phyloP scores from a whole-genome alignment of 2,329 filamentous ascomycete species.

The Atkinsonella texensis region DNA sequence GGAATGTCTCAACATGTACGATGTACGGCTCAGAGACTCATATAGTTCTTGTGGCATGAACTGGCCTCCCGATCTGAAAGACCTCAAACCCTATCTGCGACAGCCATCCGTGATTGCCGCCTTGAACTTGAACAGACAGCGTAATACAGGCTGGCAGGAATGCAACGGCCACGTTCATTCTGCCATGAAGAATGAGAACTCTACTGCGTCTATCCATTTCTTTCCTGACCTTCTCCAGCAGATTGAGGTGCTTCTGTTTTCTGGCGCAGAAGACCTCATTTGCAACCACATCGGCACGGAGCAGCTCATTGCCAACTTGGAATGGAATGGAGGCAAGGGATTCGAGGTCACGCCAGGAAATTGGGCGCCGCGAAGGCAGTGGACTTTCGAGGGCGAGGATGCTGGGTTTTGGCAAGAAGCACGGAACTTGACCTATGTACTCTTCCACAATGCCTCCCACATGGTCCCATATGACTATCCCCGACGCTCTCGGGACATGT shows the following conservation, averaged over 20 bases:
- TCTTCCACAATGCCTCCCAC: slow-evolving; percentile 91
- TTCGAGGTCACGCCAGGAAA: slow-evolving; percentile 81
- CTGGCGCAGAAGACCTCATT: slow-evolving; percentile 85
- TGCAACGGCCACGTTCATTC: slow-evolving; percentile 69
- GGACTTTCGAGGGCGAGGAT: slow-evolving; percentile 80
- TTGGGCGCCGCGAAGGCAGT: slow-evolving; percentile 83
- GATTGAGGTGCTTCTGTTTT: slow-evolving; percentile 76
- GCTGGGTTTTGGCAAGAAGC: slow-evolving; percentile 92
- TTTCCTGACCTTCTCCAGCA: slow-evolving; percentile 69
- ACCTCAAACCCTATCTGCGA: slow-evolving; percentile 75
- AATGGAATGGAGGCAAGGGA: slow-evolving; percentile 84
- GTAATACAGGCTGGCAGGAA: slow-evolving; percentile 82
- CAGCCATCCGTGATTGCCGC: slow-evolving; percentile 67
- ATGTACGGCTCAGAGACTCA: slow-evolving; percentile 71
- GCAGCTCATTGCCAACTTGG: slow-evolving; percentile 75
- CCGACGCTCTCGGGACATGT: slow-evolving; percentile 82
- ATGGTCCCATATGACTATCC: slow-evolving; percentile 97
- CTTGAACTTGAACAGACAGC: slow-evolving; percentile 70
- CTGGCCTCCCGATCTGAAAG: slow-evolving; percentile 79
- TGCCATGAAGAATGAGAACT: slow-evolving; percentile 59
- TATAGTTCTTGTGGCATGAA: slow-evolving; percentile 90
- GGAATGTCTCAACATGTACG: slow-evolving; percentile 90
- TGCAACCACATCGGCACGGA: slow-evolving; percentile 97
- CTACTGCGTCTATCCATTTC: slow-evolving; percentile 59
- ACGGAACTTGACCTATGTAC: slow-evolving; percentile 86